phyloP scores from a whole-genome alignment of 2,329 filamentous ascomycete genomes.

The Trichoderma sp. region DNA sequence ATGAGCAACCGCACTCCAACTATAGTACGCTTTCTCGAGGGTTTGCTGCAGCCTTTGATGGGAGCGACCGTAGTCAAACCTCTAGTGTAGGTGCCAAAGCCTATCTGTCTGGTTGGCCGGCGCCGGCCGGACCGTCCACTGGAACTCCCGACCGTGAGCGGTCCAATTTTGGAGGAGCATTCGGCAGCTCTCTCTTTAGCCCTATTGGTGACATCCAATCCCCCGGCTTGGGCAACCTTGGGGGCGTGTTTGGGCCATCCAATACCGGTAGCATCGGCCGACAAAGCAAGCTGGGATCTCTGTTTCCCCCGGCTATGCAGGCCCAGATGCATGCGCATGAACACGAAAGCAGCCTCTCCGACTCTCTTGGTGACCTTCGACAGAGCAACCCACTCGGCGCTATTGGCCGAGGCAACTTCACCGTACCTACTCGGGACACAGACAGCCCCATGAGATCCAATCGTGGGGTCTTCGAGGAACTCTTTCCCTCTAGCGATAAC shows the following conservation, averaged over 20 bases:
- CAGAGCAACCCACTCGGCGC: slow-evolving; percentile 62
- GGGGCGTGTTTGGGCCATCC: slow-evolving; percentile 66
- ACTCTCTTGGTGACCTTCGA: slow-evolving; percentile 57
- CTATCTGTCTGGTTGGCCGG: slow-evolving; percentile 65
- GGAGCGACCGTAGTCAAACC: slow-evolving; percentile 87
- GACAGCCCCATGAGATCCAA: slow-evolving; percentile 57
- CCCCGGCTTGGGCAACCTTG: slow-evolving; percentile 64
- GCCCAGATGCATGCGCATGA: slow-evolving; percentile 79
- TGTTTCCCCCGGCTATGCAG: slow-evolving; percentile 88
- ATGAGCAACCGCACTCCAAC: slow-evolving; percentile 40
- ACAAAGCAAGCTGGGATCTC: slow-evolving; percentile 76
- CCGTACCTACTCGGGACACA: slow-evolving; percentile 51
- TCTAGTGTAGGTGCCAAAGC: slow-evolving; percentile 80
- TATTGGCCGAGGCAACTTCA: slow-evolving; percentile 62
- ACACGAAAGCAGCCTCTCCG: slow-evolving; percentile 57
- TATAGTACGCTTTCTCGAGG: slow-evolving; percentile 56
- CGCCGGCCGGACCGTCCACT: slow-evolving; percentile 53
- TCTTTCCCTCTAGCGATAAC: slow-evolving; percentile 42
- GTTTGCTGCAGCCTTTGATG: slow-evolving; percentile 56
- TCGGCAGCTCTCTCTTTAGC: slow-evolving; percentile 79
- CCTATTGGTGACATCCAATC: slow-evolving; percentile 76
- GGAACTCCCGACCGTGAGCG: slow-evolving; percentile 67
- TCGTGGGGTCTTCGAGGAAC: slow-evolving; percentile 55
- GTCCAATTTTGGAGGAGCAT: slow-evolving; percentile 53
- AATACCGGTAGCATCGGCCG: slow-evolving; percentile 66